Evolutionary conservation across 371 early-diverging fungal species (phyloP).

Genomic region (Syncephalastrum monosporum): DNA sequence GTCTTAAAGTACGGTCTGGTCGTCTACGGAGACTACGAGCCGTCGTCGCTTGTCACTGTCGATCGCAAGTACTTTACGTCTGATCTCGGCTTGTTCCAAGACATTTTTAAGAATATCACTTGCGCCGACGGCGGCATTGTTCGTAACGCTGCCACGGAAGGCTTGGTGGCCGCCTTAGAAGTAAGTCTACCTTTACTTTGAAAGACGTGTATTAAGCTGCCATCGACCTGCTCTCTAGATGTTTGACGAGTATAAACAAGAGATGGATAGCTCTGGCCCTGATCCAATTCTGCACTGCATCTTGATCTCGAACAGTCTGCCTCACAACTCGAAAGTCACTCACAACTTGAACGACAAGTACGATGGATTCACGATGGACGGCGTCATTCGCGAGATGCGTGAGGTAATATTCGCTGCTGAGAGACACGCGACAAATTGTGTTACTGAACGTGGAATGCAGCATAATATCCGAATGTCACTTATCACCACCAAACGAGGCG

Average conservation of each 20-base stretch:
- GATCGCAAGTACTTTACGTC: constrained; percentile 58
- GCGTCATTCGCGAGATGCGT: constrained; percentile 47
- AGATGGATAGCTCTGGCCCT: constrained; percentile 18
- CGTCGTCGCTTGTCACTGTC: constrained; percentile 51
- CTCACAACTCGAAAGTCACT: constrained; percentile 44
- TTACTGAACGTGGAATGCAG: constrained; percentile 13
- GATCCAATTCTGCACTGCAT: constrained; percentile 58
- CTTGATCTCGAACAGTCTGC: constrained; percentile 54
- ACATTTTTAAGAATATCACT: constrained; percentile 46
- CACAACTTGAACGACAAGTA: constrained; percentile 53
- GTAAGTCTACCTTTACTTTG: constrained; percentile 20
- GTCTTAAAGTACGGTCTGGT: constrained; percentile 62
- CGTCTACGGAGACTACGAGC: constrained; percentile 68
- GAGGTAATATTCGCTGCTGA: constrained; percentile 32
- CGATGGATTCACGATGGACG: constrained; percentile 41
- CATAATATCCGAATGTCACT: constrained; percentile 49
- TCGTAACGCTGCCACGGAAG: constrained; percentile 62
- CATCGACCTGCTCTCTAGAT: constrained; percentile 25
- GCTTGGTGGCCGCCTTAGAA: constrained; percentile 66
- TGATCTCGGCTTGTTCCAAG: constrained; percentile 50
- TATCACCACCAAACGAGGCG: constrained; percentile 38
- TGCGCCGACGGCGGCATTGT: constrained; percentile 63
- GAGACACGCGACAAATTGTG: neutral
- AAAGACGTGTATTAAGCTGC: neutral
- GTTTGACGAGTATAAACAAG: constrained; percentile 56